Evolutionary conservation across 2,329 filamentous ascomycete genomes (phyloP).

Genomic region (Colletotrichum eleusines): DNA sequence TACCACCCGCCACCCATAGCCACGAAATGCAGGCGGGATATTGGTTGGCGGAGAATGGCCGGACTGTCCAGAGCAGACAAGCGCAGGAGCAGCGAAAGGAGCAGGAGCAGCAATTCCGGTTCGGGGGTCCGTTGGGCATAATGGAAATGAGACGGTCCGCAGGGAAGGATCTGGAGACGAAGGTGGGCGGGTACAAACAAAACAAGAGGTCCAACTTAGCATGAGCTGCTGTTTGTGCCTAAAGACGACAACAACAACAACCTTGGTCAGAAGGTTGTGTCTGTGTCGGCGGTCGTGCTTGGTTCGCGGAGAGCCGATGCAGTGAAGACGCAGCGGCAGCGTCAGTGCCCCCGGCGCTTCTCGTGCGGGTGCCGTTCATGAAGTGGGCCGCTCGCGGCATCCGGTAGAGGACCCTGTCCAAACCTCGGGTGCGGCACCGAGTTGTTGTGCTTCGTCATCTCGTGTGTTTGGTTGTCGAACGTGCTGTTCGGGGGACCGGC

Average conservation of each 20-base stretch:
- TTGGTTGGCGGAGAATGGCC: conserved; percentile 5
- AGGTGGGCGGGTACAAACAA: background rate
- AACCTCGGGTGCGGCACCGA: conserved; percentile 26
- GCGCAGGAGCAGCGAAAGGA: background rate
- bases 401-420: conserved; percentile 26
- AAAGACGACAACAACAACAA: too few species aligned
- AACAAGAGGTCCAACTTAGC: background rate
- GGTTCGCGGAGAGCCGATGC: conserved; percentile 12
- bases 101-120: background rate
- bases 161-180: conserved; percentile 3
- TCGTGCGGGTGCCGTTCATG: conserved; percentile 17
- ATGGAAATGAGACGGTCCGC: conserved; percentile 18
- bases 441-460: conserved; percentile 16
- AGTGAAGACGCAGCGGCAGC: conserved; percentile 16
- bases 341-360: conserved; percentile 9
- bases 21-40: background rate
- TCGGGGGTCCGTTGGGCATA: conserved; percentile 8
- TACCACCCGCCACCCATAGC: conserved; percentile 2
- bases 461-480: background rate
- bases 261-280: background rate
- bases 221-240: background rate
- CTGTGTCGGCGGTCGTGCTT: background rate
- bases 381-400: conserved; percentile 20
- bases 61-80: background rate
- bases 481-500: background rate